A percentile compares a stretch with the other conserved stretches of the same genome.
phyloP scores from a whole-genome alignment of 129 eudicot genomes.

The Arctium lappa region DNA sequence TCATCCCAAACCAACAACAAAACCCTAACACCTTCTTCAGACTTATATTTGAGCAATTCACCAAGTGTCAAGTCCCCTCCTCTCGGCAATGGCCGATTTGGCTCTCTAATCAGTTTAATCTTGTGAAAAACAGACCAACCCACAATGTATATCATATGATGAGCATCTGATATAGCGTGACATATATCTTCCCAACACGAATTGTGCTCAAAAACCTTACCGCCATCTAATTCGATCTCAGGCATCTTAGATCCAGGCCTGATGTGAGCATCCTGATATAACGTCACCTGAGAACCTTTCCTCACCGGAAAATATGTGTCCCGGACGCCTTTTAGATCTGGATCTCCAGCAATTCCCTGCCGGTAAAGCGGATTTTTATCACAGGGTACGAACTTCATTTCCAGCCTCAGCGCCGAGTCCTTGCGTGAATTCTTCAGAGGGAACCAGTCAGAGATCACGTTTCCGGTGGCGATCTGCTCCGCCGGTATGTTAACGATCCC shows the following conservation, averaged over 20 bases:
- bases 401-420: constrained; percentile 36
- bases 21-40: constrained; percentile 92
- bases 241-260: constrained; percentile 45
- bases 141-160: constrained; percentile 70
- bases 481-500: constrained; percentile 59
- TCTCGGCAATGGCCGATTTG: constrained; percentile 54
- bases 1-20: constrained; percentile 92
- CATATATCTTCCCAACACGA: constrained; percentile 91
- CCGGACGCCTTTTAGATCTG: constrained; percentile 40
- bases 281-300: constrained; percentile 62
- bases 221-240: constrained; percentile 54
- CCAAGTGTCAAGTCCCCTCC: constrained; percentile 82
- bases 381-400: constrained; percentile 53
- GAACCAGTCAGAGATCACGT: constrained; percentile 49
- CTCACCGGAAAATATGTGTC: constrained; percentile 73
- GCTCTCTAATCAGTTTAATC: constrained; percentile 72
- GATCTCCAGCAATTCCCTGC: constrained; percentile 62
- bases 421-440: constrained; percentile 61
- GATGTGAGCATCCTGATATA: constrained; percentile 88
- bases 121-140: constrained; percentile 89
- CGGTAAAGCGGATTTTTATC: constrained; percentile 42
- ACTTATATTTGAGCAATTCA: constrained; percentile 76
- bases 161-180: constrained; percentile 78
- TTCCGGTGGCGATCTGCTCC: constrained; percentile 40
- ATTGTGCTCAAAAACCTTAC: constrained; percentile 41